Conservation (phyloP, 2,329 filamentous ascomycete genomes). For the Eurotiales sp. region DNA sequence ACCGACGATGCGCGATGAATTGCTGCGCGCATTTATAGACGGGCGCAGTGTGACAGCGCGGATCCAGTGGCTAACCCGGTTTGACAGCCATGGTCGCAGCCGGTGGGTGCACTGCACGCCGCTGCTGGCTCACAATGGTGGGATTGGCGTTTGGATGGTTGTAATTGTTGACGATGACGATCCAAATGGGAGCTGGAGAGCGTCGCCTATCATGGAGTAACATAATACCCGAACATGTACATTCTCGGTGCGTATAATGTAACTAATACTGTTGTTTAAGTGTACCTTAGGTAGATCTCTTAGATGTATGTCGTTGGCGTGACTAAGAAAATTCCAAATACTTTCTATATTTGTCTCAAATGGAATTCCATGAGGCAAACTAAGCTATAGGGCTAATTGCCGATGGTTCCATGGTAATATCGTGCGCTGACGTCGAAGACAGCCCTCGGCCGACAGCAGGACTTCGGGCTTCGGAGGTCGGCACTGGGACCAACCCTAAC, state of each 20-base stretch:
- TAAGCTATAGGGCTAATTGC: too few relatives aligned
- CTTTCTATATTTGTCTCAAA: too few relatives aligned
- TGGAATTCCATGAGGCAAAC: too few relatives aligned
- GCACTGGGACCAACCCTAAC: not conserved
- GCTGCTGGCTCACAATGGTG: slow-evolving; percentile 61
- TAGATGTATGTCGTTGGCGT: too few relatives aligned
- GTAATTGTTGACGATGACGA: slow-evolving; percentile 66
- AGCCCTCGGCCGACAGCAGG: not conserved
- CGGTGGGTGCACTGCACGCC: slow-evolving; percentile 78
- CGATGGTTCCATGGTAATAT: not conserved
- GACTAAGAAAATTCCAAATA: too few relatives aligned
- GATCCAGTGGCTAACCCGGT: slow-evolving; percentile 62
- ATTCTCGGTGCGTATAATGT: not conserved
- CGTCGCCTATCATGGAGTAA: slow-evolving; percentile 1
- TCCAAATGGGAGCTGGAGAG: not conserved
- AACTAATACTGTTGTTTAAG: too few relatives aligned
- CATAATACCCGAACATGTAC: too few relatives aligned
- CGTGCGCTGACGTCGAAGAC: not conserved
- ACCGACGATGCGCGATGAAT: slow-evolving; percentile 50
- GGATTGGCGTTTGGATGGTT: slow-evolving; percentile 75
- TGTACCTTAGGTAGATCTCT: too few relatives aligned
- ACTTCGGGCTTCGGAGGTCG: too few relatives aligned
- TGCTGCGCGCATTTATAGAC: slow-evolving; percentile 59
- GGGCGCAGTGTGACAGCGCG: slow-evolving; percentile 71
- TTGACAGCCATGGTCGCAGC: slow-evolving; percentile 55